Evolutionary conservation across 805 yeast species (phyloP).

Genomic region (Lipomyces sp.): DNA sequence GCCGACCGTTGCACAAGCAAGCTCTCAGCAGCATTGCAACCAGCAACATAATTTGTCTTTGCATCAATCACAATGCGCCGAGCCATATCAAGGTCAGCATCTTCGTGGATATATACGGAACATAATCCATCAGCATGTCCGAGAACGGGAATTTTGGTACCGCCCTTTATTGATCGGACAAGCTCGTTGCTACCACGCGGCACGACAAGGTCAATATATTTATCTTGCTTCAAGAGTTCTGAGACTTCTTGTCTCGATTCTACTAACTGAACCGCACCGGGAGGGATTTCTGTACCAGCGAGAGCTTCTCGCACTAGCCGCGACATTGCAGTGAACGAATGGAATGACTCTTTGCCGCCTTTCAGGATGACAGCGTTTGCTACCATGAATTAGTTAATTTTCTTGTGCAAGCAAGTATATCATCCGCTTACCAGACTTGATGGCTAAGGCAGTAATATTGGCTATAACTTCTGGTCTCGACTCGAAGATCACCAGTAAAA

Average conservation of each 20-base stretch:
- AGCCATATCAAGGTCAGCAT: slow-evolving; percentile 80
- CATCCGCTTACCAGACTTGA: slow-evolving; percentile 77
- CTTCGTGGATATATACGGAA: slow-evolving; percentile 78
- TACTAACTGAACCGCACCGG: slow-evolving; percentile 80
- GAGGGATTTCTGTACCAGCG: slow-evolving; percentile 75
- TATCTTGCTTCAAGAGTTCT: slow-evolving; percentile 81
- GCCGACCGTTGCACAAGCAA: slow-evolving; percentile 64
- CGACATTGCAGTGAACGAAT: slow-evolving; percentile 85
- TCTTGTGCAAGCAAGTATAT: background rate
- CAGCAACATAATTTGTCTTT: slow-evolving; percentile 97
- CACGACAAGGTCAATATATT: slow-evolving; percentile 89
- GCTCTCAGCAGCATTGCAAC: slow-evolving; percentile 97
- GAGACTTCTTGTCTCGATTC: slow-evolving; percentile 89
- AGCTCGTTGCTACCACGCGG: slow-evolving; percentile 97
- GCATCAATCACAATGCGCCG: slow-evolving; percentile 77
- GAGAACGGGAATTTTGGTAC: slow-evolving; percentile 92
- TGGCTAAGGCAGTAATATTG: slow-evolving; percentile 91
- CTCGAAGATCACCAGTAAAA: slow-evolving; percentile 87
- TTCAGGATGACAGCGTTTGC: slow-evolving; percentile 85
- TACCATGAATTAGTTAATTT: background rate
- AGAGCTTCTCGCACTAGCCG: slow-evolving; percentile 63
- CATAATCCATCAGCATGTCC: slow-evolving; percentile 99
- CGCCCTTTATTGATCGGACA: slow-evolving; percentile 81
- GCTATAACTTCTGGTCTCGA: slow-evolving; percentile 98
- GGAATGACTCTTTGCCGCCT: slow-evolving; percentile 92